phyloP scores from a whole-genome alignment of 345 rosid species.

The Acer saccharum region DNA sequence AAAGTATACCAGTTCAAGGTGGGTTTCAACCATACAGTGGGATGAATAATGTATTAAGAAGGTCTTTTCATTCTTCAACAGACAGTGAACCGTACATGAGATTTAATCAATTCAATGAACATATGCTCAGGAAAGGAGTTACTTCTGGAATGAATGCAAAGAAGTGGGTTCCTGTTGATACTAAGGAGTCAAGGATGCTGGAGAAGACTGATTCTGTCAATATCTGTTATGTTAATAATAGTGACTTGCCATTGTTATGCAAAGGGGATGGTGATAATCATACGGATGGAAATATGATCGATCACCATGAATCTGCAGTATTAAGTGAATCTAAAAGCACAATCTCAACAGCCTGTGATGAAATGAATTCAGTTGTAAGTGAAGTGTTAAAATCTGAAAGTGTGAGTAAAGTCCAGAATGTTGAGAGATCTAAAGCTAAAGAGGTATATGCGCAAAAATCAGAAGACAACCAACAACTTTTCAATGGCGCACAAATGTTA shows the following conservation, averaged over 20 bases:
- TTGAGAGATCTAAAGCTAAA: slow-evolving; percentile 8
- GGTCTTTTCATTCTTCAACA: slow-evolving; percentile 13
- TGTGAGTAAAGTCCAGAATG: slow-evolving; percentile 8
- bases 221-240: background rate
- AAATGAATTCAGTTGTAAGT: slow-evolving; percentile 7
- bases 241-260: background rate
- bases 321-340: slow-evolving; percentile 1
- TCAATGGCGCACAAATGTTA: slow-evolving; percentile 7
- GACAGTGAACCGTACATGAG: slow-evolving; percentile 1
- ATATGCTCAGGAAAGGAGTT: background rate
- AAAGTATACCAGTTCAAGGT: slow-evolving; percentile 3
- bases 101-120: background rate
- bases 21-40: slow-evolving; percentile 6
- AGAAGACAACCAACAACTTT: slow-evolving; percentile 4
- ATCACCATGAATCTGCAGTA: slow-evolving; percentile 4
- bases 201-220: slow-evolving; percentile 13
- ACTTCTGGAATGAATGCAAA: slow-evolving; percentile 12
- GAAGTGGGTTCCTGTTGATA: slow-evolving; percentile 24
- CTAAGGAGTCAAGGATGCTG: slow-evolving; percentile 2
- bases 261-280: background rate
- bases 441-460: slow-evolving; percentile 12
- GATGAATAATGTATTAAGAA: slow-evolving; percentile 3
- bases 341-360: background rate
- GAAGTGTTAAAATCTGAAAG: slow-evolving; percentile 9
- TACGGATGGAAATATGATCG: background rate